These are phyloP conservation scores for Nitzschia palea DNA, from an alignment of 108 stramenopile genomes.

Conservation along the genomic window DNA sequence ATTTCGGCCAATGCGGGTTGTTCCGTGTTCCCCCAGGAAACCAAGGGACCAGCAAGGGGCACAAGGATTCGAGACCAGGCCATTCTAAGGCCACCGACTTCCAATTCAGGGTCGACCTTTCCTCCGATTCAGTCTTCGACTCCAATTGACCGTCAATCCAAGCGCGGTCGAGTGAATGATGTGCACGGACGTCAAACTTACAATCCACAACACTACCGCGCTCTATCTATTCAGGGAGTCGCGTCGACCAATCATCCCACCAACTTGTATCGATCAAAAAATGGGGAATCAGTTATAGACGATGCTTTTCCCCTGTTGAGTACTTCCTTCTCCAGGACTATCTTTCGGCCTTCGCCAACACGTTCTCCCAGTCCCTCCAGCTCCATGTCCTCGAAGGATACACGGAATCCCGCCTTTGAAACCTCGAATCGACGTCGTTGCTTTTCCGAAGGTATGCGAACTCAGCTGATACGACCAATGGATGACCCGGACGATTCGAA, in stretches of 20 bases:
- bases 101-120: not conserved
- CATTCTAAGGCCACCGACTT: not conserved
- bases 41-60: not conserved
- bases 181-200: not conserved
- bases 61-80: not conserved
- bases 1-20: slow-evolving; percentile 13
- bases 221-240: too few relatives aligned
- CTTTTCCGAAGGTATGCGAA: slow-evolving; percentile 9
- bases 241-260: not conserved
- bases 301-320: slow-evolving; percentile 8
- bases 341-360: not conserved
- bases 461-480: not conserved
- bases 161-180: not conserved
- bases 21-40: not conserved
- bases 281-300: not conserved
- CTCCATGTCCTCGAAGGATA: not conserved
- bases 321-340: not conserved
- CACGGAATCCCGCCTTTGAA: not conserved
- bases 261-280: not conserved
- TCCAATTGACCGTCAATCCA: not conserved
- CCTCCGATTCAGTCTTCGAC: not conserved
- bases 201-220: not conserved
- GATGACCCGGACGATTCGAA: slow-evolving; percentile 6
- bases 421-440: not conserved
- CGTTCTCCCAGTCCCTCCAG: not conserved